These are phyloP conservation scores for Coemansia sp. DNA, from an alignment of 192 early-diverging fungal genomes.

Conservation along the genomic window DNA sequence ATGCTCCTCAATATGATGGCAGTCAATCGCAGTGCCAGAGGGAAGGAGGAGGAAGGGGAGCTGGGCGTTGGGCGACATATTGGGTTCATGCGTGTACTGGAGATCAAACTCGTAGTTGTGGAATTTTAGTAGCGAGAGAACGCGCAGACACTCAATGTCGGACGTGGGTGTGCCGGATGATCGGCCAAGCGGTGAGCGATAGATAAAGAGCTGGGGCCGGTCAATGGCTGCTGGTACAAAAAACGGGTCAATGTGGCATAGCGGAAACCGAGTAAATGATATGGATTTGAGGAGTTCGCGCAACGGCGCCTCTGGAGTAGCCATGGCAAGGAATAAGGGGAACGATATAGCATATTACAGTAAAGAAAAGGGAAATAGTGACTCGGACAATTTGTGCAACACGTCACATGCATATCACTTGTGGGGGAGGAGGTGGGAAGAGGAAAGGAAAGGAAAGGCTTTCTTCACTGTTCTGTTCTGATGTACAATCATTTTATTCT, in stretches of 20 bases:
- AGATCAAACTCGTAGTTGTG: constrained; percentile 37
- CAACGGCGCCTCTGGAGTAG: constrained; percentile 49
- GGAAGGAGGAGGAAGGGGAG: constrained; percentile 46
- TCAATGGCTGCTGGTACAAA: constrained; percentile 14
- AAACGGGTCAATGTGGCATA: constrained; percentile 30
- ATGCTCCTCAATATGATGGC: constrained; percentile 9
- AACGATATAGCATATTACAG: background rate
- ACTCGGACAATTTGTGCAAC: background rate
- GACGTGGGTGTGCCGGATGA: constrained; percentile 16
- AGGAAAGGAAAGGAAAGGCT: no score
- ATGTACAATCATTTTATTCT: no score
- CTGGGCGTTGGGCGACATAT: constrained; percentile 33
- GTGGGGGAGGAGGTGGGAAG: background rate
- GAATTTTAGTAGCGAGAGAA: constrained; percentile 34
- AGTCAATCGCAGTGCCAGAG: constrained; percentile 17
- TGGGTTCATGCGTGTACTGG: constrained; percentile 24
- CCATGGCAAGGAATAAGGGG: constrained; percentile 16
- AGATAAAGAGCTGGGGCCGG: constrained; percentile 28
- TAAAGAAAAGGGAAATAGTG: background rate
- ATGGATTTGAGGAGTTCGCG: constrained; percentile 48
- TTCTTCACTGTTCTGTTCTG: background rate
- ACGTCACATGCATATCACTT: background rate
- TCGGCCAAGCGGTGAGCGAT: background rate
- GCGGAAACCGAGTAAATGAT: constrained; percentile 49
- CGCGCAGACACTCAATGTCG: constrained; percentile 32